Percentiles rank a stretch among this genome's conserved stretches.
phyloP scores from a whole-genome alignment of 2,329 filamentous ascomycete species.

The Aspergillus sp. region DNA sequence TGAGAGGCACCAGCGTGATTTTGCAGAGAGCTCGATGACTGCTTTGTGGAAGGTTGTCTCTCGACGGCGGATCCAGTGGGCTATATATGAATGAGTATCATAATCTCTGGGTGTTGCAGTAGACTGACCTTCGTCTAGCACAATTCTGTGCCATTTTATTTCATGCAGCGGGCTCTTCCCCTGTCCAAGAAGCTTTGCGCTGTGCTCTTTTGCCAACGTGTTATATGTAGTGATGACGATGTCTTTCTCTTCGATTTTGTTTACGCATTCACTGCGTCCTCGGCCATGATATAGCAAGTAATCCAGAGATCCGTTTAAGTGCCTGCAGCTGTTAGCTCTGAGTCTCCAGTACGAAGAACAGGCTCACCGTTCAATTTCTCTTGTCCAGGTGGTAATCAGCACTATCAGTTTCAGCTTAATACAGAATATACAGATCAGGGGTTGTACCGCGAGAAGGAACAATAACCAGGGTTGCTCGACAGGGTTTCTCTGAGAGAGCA shows the following conservation, averaged over 20 bases:
- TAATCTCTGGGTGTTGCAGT: not conserved
- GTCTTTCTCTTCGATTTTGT: constrained; percentile 26
- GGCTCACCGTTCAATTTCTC: not conserved
- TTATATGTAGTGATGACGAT: constrained; percentile 52
- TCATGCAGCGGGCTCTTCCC: not conserved
- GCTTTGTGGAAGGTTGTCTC: constrained; percentile 48
- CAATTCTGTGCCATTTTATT: constrained; percentile 45
- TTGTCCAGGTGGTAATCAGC: not conserved
- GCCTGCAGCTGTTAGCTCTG: not conserved
- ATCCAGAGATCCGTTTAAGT: not conserved
- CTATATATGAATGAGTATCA: constrained; percentile 33
- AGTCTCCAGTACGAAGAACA: accelerated
- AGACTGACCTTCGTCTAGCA: constrained; percentile 48
- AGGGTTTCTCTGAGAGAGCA: not conserved
- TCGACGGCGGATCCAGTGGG: constrained; percentile 53
- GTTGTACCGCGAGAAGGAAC: constrained; percentile 5
- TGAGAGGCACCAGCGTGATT: constrained; percentile 54
- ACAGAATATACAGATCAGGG: not conserved
- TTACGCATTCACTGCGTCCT: not conserved
- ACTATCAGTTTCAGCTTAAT: not conserved
- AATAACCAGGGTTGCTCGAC: constrained; percentile 24
- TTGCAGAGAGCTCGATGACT: constrained; percentile 43
- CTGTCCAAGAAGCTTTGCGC: not conserved
- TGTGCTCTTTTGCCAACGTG: constrained; percentile 40
- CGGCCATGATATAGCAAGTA: not conserved